Evolutionary conservation across 345 rosid species (phyloP).

Genomic region (Excoecaria cochinchinensis): DNA sequence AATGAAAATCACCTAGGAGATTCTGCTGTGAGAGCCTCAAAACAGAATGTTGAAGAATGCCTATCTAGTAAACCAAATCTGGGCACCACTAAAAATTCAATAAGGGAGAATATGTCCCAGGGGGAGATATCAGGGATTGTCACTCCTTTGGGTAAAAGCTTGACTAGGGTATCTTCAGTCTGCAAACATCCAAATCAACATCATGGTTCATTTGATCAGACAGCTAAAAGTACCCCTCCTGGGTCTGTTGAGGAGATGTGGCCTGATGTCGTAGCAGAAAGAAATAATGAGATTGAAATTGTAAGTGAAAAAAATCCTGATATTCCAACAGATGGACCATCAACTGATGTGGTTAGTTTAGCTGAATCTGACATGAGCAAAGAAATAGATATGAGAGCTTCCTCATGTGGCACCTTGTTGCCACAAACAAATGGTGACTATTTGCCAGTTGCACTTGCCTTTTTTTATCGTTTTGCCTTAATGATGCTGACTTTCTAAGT

Average conservation of each 20-base stretch:
- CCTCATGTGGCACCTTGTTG: conserved; percentile 6
- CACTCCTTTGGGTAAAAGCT: conserved; percentile 27
- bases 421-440: conserved; percentile 33
- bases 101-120: conserved; percentile 19
- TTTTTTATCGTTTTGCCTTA: neutral
- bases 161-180: conserved; percentile 18
- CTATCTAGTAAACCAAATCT: conserved; percentile 29
- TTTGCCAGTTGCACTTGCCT: neutral
- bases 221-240: conserved; percentile 25
- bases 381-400: conserved; percentile 19
- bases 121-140: conserved; percentile 16
- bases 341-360: conserved; percentile 2
- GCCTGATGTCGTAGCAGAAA: conserved; percentile 27
- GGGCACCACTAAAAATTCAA: conserved; percentile 24
- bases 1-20: conserved; percentile 9
- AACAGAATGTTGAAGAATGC: conserved; percentile 23
- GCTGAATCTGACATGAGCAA: conserved; percentile 22
- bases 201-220: conserved; percentile 27
- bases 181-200: conserved; percentile 27
- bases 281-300: conserved; percentile 9
- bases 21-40: conserved; percentile 20
- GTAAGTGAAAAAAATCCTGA: conserved; percentile 9
- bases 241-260: conserved; percentile 19
- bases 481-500: conserved; percentile 1
- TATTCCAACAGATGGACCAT: neutral